These are phyloP conservation scores for Yamadazyma pseudoaaseri DNA, from an alignment of 1,139 yeast species.

Conservation along the genomic window DNA sequence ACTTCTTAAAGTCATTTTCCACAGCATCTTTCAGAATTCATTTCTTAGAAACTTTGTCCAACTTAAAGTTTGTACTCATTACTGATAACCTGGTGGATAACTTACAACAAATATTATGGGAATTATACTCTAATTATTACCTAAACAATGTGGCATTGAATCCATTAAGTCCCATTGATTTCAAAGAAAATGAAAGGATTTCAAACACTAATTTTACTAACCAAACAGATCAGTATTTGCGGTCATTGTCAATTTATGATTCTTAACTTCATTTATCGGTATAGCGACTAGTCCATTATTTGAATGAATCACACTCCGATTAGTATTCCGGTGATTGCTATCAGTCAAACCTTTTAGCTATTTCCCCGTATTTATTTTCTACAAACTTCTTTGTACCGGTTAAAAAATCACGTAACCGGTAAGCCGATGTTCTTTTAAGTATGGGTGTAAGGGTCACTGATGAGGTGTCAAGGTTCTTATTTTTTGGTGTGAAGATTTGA, in stretches of 20 bases:
- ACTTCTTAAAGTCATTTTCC: conserved; percentile 61
- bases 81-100: conserved; percentile 68
- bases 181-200: conserved; percentile 35
- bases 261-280: conserved; percentile 5
- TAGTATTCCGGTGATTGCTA: too few species aligned
- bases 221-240: conserved; percentile 41
- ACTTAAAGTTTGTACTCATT: conserved; percentile 69
- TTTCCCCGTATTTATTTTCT: too few species aligned
- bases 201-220: conserved; percentile 43
- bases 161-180: conserved; percentile 54
- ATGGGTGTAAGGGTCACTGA: conserved; percentile 12
- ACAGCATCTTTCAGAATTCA: conserved; percentile 80
- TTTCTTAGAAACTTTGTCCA: conserved; percentile 75
- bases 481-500: not conserved
- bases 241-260: conserved; percentile 25
- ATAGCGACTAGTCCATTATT: too few species aligned
- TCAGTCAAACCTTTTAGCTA: too few species aligned
- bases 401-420: too few species aligned
- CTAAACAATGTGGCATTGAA: conserved; percentile 71
- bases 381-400: too few species aligned
- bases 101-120: conserved; percentile 58
- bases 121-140: conserved; percentile 67
- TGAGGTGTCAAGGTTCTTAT: conserved; percentile 1
- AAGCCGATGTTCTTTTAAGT: conserved; percentile 8
- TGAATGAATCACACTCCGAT: too few species aligned